Evolutionary conservation across 305 asterid species (phyloP).

Genomic region (Rubia tinctorum): DNA sequence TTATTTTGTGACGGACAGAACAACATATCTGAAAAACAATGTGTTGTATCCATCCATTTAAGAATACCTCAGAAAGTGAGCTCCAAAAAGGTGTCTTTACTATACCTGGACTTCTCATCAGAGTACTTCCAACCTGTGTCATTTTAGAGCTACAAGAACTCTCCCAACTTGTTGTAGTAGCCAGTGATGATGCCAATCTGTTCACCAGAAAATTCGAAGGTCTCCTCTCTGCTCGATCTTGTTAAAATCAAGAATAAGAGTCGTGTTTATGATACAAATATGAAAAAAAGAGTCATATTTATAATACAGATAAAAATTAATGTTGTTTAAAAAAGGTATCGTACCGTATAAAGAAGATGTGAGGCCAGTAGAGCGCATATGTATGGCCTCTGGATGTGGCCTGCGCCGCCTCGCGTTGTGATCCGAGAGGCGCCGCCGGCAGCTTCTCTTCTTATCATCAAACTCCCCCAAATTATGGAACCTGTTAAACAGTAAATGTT

Average conservation of each 20-base stretch:
- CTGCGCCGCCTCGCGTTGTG: conserved; percentile 84
- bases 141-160: conserved; percentile 10
- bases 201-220: conserved; percentile 7
- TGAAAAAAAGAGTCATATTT: neutral
- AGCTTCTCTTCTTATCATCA: conserved; percentile 75
- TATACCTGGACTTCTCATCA: conserved; percentile 12
- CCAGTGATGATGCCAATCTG: conserved; percentile 2
- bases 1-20: too few relatives aligned
- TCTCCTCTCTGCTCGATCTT: conserved; percentile 12
- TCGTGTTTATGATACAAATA: neutral
- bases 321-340: neutral
- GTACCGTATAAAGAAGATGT: conserved; percentile 51
- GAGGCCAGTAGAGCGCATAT: conserved; percentile 38
- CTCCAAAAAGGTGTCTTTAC: neutral
- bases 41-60: neutral
- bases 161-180: conserved; percentile 11
- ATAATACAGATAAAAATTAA: neutral
- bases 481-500: conserved; percentile 35
- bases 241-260: neutral
- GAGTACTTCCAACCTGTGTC: neutral
- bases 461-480: conserved; percentile 69
- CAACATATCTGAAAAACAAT: neutral
- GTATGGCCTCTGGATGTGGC: conserved; percentile 55
- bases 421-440: conserved; percentile 68
- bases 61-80: neutral